Base-by-base conservation (phyloP, 1,284 basidiomycete species). In the Puccinia brachypodii region DNA sequence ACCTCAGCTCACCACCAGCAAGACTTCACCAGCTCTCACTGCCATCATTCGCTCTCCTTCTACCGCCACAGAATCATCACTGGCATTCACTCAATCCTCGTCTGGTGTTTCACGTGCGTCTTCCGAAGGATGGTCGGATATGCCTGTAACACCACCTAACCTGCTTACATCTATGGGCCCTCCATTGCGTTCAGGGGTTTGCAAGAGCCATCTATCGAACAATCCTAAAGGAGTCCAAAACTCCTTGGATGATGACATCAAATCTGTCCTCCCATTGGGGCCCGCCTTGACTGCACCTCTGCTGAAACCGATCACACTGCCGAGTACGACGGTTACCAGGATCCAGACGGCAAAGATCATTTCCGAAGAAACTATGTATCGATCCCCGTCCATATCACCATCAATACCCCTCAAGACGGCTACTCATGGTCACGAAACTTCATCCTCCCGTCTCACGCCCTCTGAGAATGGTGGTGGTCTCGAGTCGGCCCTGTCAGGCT, bases 291-390 rank as follows among this genome's bases (percentile, higher is more conserved):
- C 69, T 36, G 33, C 79, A 38, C 42, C 75, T 64, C 22, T 44
- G 22, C 8, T 76, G 60, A 76, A 76, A 22, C 33, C 58, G 36
- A 73, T 53, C 28, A 42, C 56, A 0, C 13, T 50, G 28, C 40
- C 38, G 44, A 33, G 44, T 22, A 50, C 60, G 25, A 75, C 79
- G 11, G 60, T 82, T 13, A 76, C 64, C 62, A 82, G 44, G 36
- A 62, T 76, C 14, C 72, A 76, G 40, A 62, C 31, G 44, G 80
- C 80, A 22, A 82, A 76, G 53, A 82, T 82, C 33, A 44, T 76
- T 40, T 82, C 80, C 16, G 80, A 82, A 82, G 80, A 82, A 82
- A 82, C 80, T 19, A 82, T 82, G 80, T 82, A 82, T 76, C 80
- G 80, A 9, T 68, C 80, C 25, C 80, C 80, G 28, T 66, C 72